Evolutionary conservation across 805 yeast genomes (phyloP).

Genomic region (Saturnispora sekii): DNA sequence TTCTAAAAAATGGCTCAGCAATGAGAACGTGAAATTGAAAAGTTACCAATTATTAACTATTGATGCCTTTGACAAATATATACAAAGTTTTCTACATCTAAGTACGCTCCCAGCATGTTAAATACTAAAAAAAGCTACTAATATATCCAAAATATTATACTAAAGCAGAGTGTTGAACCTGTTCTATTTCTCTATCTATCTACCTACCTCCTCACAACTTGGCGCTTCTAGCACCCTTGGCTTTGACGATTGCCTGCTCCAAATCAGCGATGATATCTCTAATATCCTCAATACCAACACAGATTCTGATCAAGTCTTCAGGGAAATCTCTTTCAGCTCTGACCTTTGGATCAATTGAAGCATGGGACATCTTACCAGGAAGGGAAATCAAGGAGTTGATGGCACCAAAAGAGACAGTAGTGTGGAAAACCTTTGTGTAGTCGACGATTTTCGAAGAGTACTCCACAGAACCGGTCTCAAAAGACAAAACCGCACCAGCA

Average conservation of each 20-base stretch:
- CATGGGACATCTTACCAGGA: constrained; percentile 96
- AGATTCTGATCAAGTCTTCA: constrained; percentile 81
- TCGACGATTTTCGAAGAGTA: constrained; percentile 67
- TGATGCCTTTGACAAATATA: too few species aligned
- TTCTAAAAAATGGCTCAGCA: too few species aligned
- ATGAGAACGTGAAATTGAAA: too few species aligned
- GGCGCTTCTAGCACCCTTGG: constrained; percentile 33
- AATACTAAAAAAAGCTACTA: too few species aligned
- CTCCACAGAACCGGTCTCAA: constrained; percentile 73
- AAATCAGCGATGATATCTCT: constrained; percentile 79
- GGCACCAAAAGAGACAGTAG: constrained; percentile 90
- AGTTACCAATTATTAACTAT: too few species aligned
- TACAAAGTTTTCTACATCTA: too few species aligned
- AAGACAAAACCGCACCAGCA: constrained; percentile 80
- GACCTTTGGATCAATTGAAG: constrained; percentile 83
- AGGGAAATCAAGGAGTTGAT: constrained; percentile 85
- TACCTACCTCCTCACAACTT: constrained; percentile 4
- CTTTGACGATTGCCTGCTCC: constrained; percentile 54
- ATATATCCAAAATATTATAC: too few species aligned
- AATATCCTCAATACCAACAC: constrained; percentile 82
- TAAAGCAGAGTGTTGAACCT: too few species aligned
- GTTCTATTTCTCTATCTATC: too few species aligned
- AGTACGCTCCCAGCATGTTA: too few species aligned
- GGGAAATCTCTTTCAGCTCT: constrained; percentile 86
- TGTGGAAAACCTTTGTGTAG: constrained; percentile 66